Base-by-base conservation (phyloP, 192 early-diverging fungal genomes). In the Lobosporangium transversale region DNA sequence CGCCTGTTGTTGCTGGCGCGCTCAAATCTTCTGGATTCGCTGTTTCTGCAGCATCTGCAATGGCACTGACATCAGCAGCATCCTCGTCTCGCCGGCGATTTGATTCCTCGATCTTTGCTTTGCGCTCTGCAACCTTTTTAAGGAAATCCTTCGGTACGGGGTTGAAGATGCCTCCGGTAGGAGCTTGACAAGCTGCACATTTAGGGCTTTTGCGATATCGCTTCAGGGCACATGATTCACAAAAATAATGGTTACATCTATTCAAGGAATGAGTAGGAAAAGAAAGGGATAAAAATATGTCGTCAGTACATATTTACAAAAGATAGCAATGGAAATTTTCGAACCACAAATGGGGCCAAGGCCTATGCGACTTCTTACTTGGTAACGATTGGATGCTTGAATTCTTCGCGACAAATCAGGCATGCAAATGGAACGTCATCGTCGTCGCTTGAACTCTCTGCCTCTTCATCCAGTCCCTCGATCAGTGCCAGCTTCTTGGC, bases 171-270 rank as follows among this genome's bases (percentile, higher is more conserved):
- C 97, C 97, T 49, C 80, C 85, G 2, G 97, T 98, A 4, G 93
- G 82, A 0, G 86, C 74, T 7, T 91, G 90, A 74, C 98, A 99
- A 6, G 90, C 93, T 82, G 90, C 94, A 79, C 98, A 99, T 76
- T 96, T 98, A 18, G 90, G 87, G 14, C 87, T 83, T 75, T 95
- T 96, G 26, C 85, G 69, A 79, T 92, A 93, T 24, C 93, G 89
- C 43, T 90, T 84, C 33, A 98, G 67, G 18, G 98, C 98, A 58
- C 98, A 99, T 14, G 83, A 83, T 80, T 98, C 95, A 80, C 97
- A 98, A 84, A 98, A 99, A 78, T 96, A 97, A 67, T 99, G 98
- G 32, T 88, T 84, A 81, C 98, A 97, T 68, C 89, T 90, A 65
- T 40, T 42, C 23, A 18, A 1, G 21, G 31, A 51, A 53, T 11